Evolutionary conservation across 352 stramenopile species (phyloP).

Genomic region (Peronospora destructor): DNA sequence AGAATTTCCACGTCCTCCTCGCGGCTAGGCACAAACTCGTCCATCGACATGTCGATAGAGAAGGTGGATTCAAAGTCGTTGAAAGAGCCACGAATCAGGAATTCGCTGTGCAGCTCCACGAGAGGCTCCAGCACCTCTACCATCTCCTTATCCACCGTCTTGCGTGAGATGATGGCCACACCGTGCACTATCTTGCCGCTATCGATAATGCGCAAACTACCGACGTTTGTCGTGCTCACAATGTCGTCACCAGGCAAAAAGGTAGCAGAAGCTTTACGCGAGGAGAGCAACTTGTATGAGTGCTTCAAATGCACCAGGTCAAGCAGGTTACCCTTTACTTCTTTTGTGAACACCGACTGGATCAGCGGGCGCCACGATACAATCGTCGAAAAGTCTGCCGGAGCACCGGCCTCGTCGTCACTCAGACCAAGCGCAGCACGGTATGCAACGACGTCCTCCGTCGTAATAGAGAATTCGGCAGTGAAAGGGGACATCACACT

Average conservation of each 20-base stretch:
- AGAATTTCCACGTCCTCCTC: conserved; percentile 50
- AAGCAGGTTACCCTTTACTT: conserved; percentile 77
- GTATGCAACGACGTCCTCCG: conserved; percentile 54
- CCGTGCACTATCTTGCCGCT: conserved; percentile 76
- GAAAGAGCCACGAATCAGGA: conserved; percentile 79
- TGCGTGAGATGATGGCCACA: conserved; percentile 60
- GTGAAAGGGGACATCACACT: conserved; percentile 59
- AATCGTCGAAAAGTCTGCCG: conserved; percentile 74
- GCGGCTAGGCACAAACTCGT: conserved; percentile 35
- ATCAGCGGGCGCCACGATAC: conserved; percentile 78
- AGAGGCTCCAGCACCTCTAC: conserved; percentile 55
- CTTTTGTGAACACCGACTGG: conserved; percentile 74
- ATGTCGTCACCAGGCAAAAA: conserved; percentile 69
- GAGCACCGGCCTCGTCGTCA: conserved; percentile 27
- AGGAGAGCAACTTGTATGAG: conserved; percentile 69
- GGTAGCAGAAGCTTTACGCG: conserved; percentile 23
- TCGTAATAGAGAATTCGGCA: conserved; percentile 51
- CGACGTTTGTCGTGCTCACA: conserved; percentile 63
- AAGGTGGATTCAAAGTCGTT: conserved; percentile 74
- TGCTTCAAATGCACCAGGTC: conserved; percentile 81
- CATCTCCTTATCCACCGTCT: conserved; percentile 42
- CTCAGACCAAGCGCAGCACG: conserved; percentile 45
- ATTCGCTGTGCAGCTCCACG: conserved; percentile 75
- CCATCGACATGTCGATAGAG: conserved; percentile 36
- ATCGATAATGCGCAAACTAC: conserved; percentile 64